These are phyloP conservation scores for Chrysophaeum taylorii DNA, from an alignment of 352 stramenopile species.

Conservation along the genomic window DNA sequence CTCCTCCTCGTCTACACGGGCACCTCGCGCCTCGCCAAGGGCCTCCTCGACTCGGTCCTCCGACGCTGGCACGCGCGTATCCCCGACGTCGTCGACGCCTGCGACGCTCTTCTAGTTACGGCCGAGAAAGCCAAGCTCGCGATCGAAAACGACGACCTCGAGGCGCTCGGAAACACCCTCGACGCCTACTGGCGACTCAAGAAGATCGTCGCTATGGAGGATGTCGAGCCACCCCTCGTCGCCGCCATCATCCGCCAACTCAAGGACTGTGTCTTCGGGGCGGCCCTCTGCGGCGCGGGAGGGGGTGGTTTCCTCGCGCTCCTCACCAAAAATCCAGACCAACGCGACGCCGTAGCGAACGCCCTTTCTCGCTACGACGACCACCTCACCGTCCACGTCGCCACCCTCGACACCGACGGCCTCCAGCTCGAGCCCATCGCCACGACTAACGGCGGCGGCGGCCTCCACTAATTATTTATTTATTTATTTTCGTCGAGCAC, in stretches of 20 bases:
- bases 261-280: conserved; percentile 16
- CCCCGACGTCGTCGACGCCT: conserved; percentile 35
- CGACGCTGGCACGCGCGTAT: conserved; percentile 36
- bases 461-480: too few relatives aligned
- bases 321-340: not conserved
- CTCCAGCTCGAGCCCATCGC: not conserved
- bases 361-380: not conserved
- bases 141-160: too few relatives aligned
- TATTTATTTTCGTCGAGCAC: too few relatives aligned
- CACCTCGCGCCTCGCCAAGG: conserved; percentile 42
- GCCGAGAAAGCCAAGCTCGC: conserved; percentile 26
- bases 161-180: conserved; percentile 21
- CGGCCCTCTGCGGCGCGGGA: conserved; percentile 40
- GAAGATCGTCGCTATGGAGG: too few relatives aligned
- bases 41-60: conserved; percentile 48
- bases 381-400: not conserved
- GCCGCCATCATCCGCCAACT: too few relatives aligned
- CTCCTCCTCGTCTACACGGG: conserved; percentile 46
- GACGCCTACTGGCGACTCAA: conserved; percentile 44
- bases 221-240: too few relatives aligned
- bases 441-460: too few relatives aligned
- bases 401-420: not conserved
- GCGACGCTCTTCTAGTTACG: conserved; percentile 34
- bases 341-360: not conserved
- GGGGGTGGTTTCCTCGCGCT: conserved; percentile 32